Conservation (phyloP, 345 rosid species). For the Lumnitzera racemosa region DNA sequence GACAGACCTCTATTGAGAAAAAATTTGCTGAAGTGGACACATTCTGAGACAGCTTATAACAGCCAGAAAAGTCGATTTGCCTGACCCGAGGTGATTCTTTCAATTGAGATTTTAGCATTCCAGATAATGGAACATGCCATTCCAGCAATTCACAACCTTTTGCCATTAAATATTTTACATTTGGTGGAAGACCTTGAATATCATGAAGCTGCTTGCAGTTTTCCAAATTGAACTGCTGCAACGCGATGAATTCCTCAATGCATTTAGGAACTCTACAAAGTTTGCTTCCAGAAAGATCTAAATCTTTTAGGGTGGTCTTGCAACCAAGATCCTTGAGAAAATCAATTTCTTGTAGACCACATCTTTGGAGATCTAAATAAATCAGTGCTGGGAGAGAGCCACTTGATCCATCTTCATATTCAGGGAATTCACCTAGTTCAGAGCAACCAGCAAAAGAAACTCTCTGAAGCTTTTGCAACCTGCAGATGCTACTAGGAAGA, state of each 20-base stretch:
- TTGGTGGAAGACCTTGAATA: too few relatives aligned
- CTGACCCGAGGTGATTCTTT: too few relatives aligned
- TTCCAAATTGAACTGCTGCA: background rate
- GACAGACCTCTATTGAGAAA: too few relatives aligned
- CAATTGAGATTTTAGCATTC: too few relatives aligned
- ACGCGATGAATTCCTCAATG: background rate
- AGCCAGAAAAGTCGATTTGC: too few relatives aligned
- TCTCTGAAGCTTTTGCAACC: background rate
- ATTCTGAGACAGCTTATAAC: too few relatives aligned
- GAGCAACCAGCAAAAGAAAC: background rate
- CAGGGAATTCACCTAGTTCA: background rate
- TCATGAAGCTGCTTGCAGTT: background rate
- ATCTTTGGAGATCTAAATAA: background rate
- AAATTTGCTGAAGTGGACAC: too few relatives aligned
- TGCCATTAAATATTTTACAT: background rate
- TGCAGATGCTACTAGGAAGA: constrained; percentile 4
- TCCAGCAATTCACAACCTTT: background rate
- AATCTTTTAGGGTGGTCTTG: background rate
- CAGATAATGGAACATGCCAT: too few relatives aligned
- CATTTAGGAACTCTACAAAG: background rate
- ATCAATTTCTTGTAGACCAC: background rate
- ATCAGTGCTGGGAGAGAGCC: background rate
- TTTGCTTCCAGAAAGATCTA: background rate
- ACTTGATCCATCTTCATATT: background rate
- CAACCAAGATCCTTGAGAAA: background rate